Evolutionary conservation across 306 rosid genomes (phyloP), one percentile per base, ranked within the genome.

Genomic region (Gynostemma pentaphyllum): DNA sequence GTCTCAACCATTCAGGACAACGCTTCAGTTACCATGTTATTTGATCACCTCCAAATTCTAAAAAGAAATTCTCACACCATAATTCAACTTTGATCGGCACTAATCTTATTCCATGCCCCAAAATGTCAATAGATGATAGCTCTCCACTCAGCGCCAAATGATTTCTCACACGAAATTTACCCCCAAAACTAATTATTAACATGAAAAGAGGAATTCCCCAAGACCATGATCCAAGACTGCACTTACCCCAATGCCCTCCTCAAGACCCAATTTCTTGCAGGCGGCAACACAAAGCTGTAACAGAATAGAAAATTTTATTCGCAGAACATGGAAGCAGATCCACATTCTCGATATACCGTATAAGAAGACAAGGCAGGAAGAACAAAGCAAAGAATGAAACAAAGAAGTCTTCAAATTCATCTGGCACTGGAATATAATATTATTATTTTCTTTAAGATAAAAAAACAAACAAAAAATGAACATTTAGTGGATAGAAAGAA

Each of bases 271-370:
- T 66, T 82, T 79, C 80, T 82, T 60, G 84, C 71, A 66, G 82
- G 82, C 79, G 78, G 83, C 81, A 74, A 71, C 81, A 85, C 85
- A 74, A 68, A 87, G 97, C 97, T 91, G 97, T 85, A 91, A 91
- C 83, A 91, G 86, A 87, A 91, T 72, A 80, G 80, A 61, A 83
- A 75, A 81, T 69, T 85, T 87, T 87, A 90, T 87, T 83, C 78
- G 72, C 82, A 63, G 79, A 87, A 86, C 79, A 74, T 73, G 71
- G 70, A 54, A 76, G 79, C 75, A 77, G 81, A 82, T 74, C 86
- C 87, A 87, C 52, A 81, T 27, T 68, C 39, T 70, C 15, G 56
- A 56, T 70, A 76, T 9, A 29, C 57, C 62, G 2, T 7, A 22
- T 18, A 39, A 39, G 60, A 62, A 45, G 7, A 28, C 22, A 34